Percentiles rank a stretch among this genome's conserved stretches.
These are phyloP conservation scores for Pistacia vera DNA, from an alignment of 345 rosid genomes.

Conservation along the genomic window DNA sequence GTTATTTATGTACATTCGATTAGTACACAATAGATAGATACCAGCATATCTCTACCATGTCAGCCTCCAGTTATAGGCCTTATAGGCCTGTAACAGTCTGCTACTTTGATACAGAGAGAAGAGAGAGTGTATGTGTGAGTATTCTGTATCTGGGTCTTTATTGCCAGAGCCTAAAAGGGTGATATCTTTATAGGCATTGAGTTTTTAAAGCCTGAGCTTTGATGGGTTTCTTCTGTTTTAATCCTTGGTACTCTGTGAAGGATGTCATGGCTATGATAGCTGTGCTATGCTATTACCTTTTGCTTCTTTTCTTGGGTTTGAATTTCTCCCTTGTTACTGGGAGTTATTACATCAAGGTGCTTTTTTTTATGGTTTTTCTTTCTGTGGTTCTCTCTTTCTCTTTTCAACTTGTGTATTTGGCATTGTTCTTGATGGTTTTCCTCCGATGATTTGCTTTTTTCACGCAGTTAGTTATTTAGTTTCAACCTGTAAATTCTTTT, in stretches of 20 bases:
- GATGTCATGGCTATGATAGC: conserved; percentile 56
- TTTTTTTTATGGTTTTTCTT: too few relatives aligned
- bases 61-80: conserved; percentile 34
- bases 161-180: conserved; percentile 31
- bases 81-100: conserved; percentile 37
- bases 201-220: conserved; percentile 25
- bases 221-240: conserved; percentile 45
- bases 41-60: conserved; percentile 50
- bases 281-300: conserved; percentile 25
- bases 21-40: conserved; percentile 28
- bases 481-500: conserved; percentile 24
- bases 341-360: conserved; percentile 36
- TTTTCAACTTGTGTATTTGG: conserved; percentile 4
- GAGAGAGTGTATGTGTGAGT: conserved; percentile 2
- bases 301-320: conserved; percentile 36
- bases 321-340: conserved; percentile 38
- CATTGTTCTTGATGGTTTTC: conserved; percentile 15
- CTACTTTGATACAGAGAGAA: conserved; percentile 13
- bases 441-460: conserved; percentile 4
- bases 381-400: conserved; percentile 24
- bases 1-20: neutral
- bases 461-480: neutral
- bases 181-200: conserved; percentile 22
- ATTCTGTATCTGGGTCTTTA: conserved; percentile 29
- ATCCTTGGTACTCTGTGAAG: conserved; percentile 29